Evolutionary conservation across 805 yeast genomes (phyloP).

Genomic region (Schwanniomyces sp.): DNA sequence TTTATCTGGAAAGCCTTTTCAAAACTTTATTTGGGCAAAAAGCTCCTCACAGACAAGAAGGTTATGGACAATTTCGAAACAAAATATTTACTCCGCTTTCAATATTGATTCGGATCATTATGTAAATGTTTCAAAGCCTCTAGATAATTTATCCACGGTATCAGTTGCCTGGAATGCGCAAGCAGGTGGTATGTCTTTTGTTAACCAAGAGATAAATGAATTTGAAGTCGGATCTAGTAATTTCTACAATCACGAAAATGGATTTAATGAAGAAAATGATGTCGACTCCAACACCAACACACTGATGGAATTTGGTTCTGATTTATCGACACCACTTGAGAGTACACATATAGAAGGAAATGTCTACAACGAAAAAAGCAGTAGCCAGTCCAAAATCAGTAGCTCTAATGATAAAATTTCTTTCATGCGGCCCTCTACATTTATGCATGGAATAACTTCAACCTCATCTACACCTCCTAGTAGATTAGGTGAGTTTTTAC

Average conservation of each 20-base stretch:
- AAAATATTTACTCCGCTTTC: conserved; percentile 36
- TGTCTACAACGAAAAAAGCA: not conserved
- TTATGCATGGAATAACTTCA: conserved; percentile 7
- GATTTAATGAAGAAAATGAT: not conserved
- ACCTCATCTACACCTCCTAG: conserved; percentile 18
- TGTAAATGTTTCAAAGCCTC: conserved; percentile 30
- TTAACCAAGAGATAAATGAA: conserved; percentile 49
- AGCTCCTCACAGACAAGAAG: conserved; percentile 19
- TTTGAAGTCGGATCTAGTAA: conserved; percentile 24
- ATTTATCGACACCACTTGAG: not conserved
- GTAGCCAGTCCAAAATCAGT: not conserved
- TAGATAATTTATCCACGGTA: conserved; percentile 52
- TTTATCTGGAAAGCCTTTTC: conserved; percentile 41
- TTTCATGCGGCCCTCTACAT: not conserved
- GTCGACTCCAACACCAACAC: not conserved
- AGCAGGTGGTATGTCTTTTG: conserved; percentile 47
- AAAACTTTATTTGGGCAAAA: conserved; percentile 43
- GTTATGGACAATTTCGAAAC: conserved; percentile 42
- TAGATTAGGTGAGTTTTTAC: not conserved
- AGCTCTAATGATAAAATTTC: not conserved
- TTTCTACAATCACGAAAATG: not conserved
- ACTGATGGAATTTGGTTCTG: not conserved
- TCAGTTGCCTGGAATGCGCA: conserved; percentile 61
- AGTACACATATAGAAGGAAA: not conserved
- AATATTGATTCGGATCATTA: conserved; percentile 24